Evolutionary conservation across 2,329 filamentous ascomycete species (phyloP).

Genomic region (Scleromitrula shiraiana): DNA sequence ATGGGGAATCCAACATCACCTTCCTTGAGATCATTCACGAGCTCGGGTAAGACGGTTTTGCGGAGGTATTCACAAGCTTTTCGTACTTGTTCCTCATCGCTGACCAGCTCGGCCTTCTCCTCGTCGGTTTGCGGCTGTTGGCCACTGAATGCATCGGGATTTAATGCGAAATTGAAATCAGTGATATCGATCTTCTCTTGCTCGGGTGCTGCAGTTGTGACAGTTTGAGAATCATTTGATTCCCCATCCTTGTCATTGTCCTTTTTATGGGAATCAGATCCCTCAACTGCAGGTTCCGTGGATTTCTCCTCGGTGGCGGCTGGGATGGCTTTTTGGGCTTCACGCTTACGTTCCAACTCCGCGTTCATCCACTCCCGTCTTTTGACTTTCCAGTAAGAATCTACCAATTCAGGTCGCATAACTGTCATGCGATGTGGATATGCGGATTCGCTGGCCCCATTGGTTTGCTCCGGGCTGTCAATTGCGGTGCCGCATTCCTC

Average conservation of each 20-base stretch:
- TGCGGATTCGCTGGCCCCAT: slow-evolving; percentile 20
- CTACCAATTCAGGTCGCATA: slow-evolving; percentile 80
- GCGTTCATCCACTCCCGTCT: slow-evolving; percentile 82
- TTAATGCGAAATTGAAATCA: slow-evolving; percentile 79
- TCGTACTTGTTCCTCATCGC: slow-evolving; percentile 84
- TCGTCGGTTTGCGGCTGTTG: slow-evolving; percentile 83
- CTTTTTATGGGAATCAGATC: not conserved
- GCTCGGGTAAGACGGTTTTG: slow-evolving; percentile 69
- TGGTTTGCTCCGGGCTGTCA: slow-evolving; percentile 29
- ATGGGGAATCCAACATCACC: slow-evolving; percentile 96
- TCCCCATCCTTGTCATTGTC: not conserved
- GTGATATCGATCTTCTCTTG: slow-evolving; percentile 72
- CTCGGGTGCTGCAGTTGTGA: slow-evolving; percentile 24
- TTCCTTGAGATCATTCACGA: slow-evolving; percentile 80
- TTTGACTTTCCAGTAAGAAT: slow-evolving; percentile 74
- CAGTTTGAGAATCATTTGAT: slow-evolving; percentile 22
- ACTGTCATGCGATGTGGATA: slow-evolving; percentile 98
- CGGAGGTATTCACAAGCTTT: slow-evolving; percentile 73
- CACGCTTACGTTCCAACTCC: slow-evolving; percentile 59
- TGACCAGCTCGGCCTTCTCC: slow-evolving; percentile 74
- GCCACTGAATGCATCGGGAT: slow-evolving; percentile 92
- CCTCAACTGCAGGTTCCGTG: not conserved
- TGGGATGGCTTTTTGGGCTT: slow-evolving; percentile 28
- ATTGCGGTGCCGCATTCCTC: slow-evolving; percentile 59
- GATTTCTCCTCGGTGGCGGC: slow-evolving; percentile 32